Percentiles rank a stretch among this genome's conserved stretches.
Evolutionary conservation across 1,284 basidiomycete genomes (phyloP).

Genomic region (Phellopilus nigrolimitatus): DNA sequence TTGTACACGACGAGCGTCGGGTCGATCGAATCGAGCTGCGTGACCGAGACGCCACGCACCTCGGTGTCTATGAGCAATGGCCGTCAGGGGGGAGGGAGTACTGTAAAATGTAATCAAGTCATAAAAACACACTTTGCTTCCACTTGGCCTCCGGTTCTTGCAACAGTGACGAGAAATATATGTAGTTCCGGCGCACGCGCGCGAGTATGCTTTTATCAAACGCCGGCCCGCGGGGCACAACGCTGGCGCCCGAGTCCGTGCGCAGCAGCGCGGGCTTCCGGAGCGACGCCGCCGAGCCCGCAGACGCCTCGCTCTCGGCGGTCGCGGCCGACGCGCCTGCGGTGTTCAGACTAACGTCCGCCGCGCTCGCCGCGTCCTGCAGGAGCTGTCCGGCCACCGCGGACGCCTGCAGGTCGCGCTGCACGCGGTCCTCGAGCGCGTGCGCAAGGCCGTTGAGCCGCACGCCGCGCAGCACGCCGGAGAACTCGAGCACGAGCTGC

Average conservation of each 20-base stretch:
- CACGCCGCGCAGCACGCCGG: slow-evolving; percentile 68
- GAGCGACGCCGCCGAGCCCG: slow-evolving; percentile 26
- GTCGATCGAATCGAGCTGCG: slow-evolving; percentile 96
- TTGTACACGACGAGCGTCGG: slow-evolving; percentile 95
- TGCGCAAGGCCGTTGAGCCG: slow-evolving; percentile 83
- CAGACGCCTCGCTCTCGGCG: slow-evolving; percentile 23
- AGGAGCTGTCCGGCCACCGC: slow-evolving; percentile 52
- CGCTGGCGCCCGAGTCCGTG: slow-evolving; percentile 21
- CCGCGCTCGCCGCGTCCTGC: slow-evolving; percentile 65
- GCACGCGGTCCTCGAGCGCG: slow-evolving; percentile 57
- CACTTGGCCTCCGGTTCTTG: slow-evolving; percentile 99
- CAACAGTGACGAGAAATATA: slow-evolving; percentile 94
- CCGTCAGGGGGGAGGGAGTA: slow-evolving; percentile 13
- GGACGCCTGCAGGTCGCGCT: slow-evolving; percentile 57
- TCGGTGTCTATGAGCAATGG: slow-evolving; percentile 59
- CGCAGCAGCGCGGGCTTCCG: slow-evolving; percentile 33
- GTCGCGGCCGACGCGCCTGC: slow-evolving; percentile 46
- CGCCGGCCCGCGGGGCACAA: slow-evolving; percentile 46
- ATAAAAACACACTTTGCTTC: slow-evolving; percentile 64
- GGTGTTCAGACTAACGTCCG: slow-evolving; percentile 62
- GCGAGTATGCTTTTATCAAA: slow-evolving; percentile 78
- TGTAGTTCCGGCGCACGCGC: slow-evolving; percentile 89
- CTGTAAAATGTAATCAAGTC: slow-evolving; percentile 15
- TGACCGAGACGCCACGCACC: slow-evolving; percentile 84
- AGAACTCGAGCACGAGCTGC: slow-evolving; percentile 73